Evolutionary conservation across 768 basidiomycete species (phyloP).

Genomic region (Pulveroboletus frians): DNA sequence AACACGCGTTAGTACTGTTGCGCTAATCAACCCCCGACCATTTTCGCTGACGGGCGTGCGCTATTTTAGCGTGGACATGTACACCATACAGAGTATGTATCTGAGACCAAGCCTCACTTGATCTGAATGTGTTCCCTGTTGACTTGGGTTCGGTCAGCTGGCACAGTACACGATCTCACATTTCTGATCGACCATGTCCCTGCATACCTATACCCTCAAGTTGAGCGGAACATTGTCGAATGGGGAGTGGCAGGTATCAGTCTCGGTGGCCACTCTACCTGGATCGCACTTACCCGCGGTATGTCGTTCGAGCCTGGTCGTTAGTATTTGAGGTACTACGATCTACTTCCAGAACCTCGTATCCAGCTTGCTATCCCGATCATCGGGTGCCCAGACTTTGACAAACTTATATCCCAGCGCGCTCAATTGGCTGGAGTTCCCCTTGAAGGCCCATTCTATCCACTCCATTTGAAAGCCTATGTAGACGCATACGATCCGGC

Average conservation of each 20-base stretch:
- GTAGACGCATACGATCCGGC: constrained; percentile 46
- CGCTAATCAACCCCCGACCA: background rate
- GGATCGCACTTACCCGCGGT: constrained; percentile 59
- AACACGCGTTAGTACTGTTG: constrained; percentile 25
- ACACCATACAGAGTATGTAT: constrained; percentile 28
- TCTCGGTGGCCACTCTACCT: constrained; percentile 81
- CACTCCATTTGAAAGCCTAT: constrained; percentile 44
- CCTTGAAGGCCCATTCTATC: constrained; percentile 51
- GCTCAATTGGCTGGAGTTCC: constrained; percentile 42
- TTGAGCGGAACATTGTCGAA: constrained; percentile 52
- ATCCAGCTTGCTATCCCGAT: constrained; percentile 45
- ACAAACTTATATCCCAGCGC: constrained; percentile 51
- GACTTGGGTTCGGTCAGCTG: constrained; percentile 29
- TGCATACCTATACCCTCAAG: constrained; percentile 64
- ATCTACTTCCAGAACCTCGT: constrained; percentile 35
- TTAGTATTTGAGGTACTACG: background rate
- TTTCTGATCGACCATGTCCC: constrained; percentile 79
- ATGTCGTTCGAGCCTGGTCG: constrained; percentile 1
- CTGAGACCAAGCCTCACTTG: no score
- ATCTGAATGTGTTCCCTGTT: background rate
- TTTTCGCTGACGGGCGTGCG: constrained; percentile 2
- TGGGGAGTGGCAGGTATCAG: constrained; percentile 76
- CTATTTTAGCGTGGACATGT: constrained; percentile 26
- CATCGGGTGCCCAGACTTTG: constrained; percentile 71
- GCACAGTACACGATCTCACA: constrained; percentile 71